Evolutionary conservation across 441 rosid genomes (phyloP).

Genomic region (Syzygium syzygioides): DNA sequence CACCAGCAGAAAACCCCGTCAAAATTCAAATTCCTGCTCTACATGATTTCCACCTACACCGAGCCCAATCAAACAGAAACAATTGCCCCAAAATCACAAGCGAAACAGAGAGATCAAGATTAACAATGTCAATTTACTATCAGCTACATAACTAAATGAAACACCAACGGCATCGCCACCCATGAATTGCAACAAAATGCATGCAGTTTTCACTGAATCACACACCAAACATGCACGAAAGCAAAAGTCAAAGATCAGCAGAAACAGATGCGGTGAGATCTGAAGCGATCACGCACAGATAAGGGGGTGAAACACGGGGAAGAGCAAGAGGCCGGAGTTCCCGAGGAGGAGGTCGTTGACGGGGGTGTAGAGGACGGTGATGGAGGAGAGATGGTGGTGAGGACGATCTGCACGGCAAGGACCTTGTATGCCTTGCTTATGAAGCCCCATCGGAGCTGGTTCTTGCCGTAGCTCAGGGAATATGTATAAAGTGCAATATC

Average conservation of each 20-base stretch:
- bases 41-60: background rate
- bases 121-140: background rate
- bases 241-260: background rate
- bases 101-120: background rate
- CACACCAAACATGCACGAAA: background rate
- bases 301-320: conserved; percentile 67
- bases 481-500: too few relatives aligned
- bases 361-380: conserved; percentile 57
- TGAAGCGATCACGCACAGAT: conserved; percentile 41
- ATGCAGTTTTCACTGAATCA: background rate
- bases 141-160: background rate
- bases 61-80: background rate
- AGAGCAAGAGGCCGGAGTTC: conserved; percentile 62
- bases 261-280: background rate
- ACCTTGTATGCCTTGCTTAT: conserved; percentile 85
- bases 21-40: background rate
- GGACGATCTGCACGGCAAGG: conserved; percentile 65
- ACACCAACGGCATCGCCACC: too few relatives aligned
- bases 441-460: conserved; percentile 89
- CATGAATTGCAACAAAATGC: background rate
- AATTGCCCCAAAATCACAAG: background rate
- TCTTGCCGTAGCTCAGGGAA: conserved; percentile 57
- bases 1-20: background rate
- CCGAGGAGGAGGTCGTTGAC: conserved; percentile 62
- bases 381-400: conserved; percentile 72